phyloP scores from a whole-genome alignment of 805 yeast species.

The Zygosaccharomyces bisporus region DNA sequence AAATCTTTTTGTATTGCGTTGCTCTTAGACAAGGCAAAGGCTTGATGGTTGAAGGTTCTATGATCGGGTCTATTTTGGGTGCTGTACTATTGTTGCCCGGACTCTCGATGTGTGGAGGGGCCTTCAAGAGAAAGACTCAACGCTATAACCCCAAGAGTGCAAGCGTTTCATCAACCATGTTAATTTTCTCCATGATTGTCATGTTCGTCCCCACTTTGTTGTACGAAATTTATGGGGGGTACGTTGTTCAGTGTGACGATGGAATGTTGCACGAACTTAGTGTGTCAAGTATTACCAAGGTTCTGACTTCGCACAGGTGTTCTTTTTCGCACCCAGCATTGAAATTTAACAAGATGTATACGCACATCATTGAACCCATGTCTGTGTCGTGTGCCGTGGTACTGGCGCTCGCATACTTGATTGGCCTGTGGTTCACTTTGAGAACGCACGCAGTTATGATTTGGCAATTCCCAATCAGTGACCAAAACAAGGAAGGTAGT shows the following conservation, averaged over 20 bases:
- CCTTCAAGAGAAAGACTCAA: slow-evolving; percentile 86
- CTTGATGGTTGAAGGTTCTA: slow-evolving; percentile 87
- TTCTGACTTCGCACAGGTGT: slow-evolving; percentile 43
- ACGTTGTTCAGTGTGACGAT: slow-evolving; percentile 63
- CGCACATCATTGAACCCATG: slow-evolving; percentile 72
- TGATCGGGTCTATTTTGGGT: slow-evolving; percentile 89
- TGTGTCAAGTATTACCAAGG: slow-evolving; percentile 46
- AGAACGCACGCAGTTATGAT: slow-evolving; percentile 95
- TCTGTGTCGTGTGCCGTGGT: slow-evolving; percentile 74
- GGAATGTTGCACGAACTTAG: slow-evolving; percentile 13
- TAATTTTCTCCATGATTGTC: slow-evolving; percentile 82
- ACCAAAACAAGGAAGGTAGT: slow-evolving; percentile 26
- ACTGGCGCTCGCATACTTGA: slow-evolving; percentile 75
- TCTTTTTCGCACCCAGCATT: slow-evolving; percentile 75
- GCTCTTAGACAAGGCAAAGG: slow-evolving; percentile 86
- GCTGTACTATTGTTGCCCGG: slow-evolving; percentile 93
- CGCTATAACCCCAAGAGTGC: slow-evolving; percentile 94
- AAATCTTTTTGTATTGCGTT: slow-evolving; percentile 85
- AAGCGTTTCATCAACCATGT: slow-evolving; percentile 95
- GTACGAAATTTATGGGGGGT: slow-evolving; percentile 85
- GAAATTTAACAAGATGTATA: slow-evolving; percentile 62
- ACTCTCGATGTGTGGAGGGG: slow-evolving; percentile 96
- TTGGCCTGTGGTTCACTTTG: slow-evolving; percentile 89
- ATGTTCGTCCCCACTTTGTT: slow-evolving; percentile 91
- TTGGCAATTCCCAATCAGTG: slow-evolving; percentile 69